These are phyloP conservation scores for Tetrapyrgos nigripes DNA, from an alignment of 1,284 basidiomycete species.

Conservation along the genomic window DNA sequence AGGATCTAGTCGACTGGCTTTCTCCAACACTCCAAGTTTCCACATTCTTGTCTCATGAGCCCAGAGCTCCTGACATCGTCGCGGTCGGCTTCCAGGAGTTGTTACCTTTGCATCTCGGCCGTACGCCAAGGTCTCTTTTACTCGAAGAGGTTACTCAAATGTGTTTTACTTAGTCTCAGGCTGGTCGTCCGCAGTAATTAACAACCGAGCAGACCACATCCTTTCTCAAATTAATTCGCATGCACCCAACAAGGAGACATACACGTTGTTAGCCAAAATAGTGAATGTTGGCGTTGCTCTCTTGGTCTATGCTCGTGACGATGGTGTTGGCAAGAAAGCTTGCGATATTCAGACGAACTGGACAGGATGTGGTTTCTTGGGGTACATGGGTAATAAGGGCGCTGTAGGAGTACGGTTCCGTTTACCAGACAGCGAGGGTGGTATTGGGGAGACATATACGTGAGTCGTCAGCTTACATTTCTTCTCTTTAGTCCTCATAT, in stretches of 20 bases:
- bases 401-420: slow-evolving; percentile 91
- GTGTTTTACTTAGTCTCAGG: slow-evolving; percentile 52
- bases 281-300: slow-evolving; percentile 84
- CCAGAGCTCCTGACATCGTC: slow-evolving; percentile 79
- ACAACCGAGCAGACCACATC: slow-evolving; percentile 66
- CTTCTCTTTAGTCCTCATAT: slow-evolving; percentile 15
- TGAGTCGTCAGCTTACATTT: slow-evolving; percentile 49
- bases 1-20: slow-evolving; percentile 86
- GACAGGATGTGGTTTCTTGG: slow-evolving; percentile 75
- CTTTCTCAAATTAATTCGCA: slow-evolving; percentile 74
- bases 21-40: slow-evolving; percentile 80
- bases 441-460: slow-evolving; percentile 81
- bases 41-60: slow-evolving; percentile 65
- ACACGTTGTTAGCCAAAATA: slow-evolving; percentile 74
- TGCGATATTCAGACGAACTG: slow-evolving; percentile 76
- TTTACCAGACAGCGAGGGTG: slow-evolving; percentile 59
- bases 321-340: slow-evolving; percentile 63
- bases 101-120: slow-evolving; percentile 80
- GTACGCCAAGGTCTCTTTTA: slow-evolving; percentile 51
- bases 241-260: slow-evolving; percentile 70
- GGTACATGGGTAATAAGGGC: slow-evolving; percentile 94
- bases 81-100: slow-evolving; percentile 92
- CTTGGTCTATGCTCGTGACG: slow-evolving; percentile 82
- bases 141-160: slow-evolving; percentile 13
- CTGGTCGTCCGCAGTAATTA: slow-evolving; percentile 65